Conservation (phyloP, 805 yeast genomes). For the Kuraishia floccosa region DNA sequence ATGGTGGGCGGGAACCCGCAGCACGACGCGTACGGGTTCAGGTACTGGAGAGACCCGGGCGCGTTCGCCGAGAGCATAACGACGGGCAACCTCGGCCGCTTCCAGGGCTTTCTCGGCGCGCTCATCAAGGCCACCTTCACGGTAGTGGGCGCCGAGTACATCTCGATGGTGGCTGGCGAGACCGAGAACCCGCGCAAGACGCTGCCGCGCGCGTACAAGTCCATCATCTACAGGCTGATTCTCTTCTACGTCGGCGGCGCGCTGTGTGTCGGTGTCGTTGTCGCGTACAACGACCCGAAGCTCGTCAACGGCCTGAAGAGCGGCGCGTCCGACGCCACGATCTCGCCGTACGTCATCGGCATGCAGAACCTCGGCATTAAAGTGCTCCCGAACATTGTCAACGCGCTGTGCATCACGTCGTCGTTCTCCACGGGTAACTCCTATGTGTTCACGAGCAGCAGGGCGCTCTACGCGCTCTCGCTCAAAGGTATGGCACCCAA, state of each 20-base stretch:
- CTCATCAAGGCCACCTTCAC: slow-evolving; percentile 29
- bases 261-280: slow-evolving; percentile 30
- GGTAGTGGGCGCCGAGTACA: slow-evolving; percentile 38
- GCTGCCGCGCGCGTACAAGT: slow-evolving; percentile 34
- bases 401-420: slow-evolving; percentile 27
- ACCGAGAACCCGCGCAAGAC: slow-evolving; percentile 34
- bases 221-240: slow-evolving; percentile 30
- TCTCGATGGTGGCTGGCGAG: slow-evolving; percentile 36
- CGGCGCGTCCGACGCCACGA: slow-evolving; percentile 31
- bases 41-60: slow-evolving; percentile 15
- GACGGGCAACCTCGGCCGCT: slow-evolving; percentile 31
- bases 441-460: slow-evolving; percentile 33
- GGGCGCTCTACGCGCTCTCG: slow-evolving; percentile 35
- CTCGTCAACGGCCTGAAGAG: slow-evolving; percentile 19
- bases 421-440: slow-evolving; percentile 39
- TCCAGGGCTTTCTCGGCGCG: slow-evolving; percentile 31
- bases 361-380: slow-evolving; percentile 30
- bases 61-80: slow-evolving; percentile 23
- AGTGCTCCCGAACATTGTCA: slow-evolving; percentile 33
- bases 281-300: slow-evolving; percentile 29
- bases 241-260: slow-evolving; percentile 38
- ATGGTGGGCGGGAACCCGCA: slow-evolving; percentile 43
- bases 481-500: slow-evolving; percentile 34
- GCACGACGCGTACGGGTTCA: slow-evolving; percentile 24
- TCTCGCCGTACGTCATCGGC: slow-evolving; percentile 37